Conservation (phyloP, 768 basidiomycete species). For the Butyriboletus loyo region DNA sequence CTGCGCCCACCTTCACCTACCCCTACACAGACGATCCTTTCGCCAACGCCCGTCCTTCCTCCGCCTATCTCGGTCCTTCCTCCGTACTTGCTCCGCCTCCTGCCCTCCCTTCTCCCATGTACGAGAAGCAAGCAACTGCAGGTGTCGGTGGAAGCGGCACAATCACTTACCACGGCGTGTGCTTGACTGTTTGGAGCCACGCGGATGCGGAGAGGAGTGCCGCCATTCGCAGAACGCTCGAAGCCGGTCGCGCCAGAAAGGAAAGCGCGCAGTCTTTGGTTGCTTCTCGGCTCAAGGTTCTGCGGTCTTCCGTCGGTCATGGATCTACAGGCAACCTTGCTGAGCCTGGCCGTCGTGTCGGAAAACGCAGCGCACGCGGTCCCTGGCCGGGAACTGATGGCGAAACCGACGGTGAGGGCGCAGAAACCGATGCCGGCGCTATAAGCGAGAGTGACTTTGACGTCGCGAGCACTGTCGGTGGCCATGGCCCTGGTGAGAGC, state of each 20-base stretch:
- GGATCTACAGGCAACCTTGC: slow-evolving; percentile 40
- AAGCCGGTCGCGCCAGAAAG: slow-evolving; percentile 73
- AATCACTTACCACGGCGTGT: slow-evolving; percentile 85
- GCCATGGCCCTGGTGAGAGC: slow-evolving; percentile 83
- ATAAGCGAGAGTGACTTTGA: slow-evolving; percentile 88
- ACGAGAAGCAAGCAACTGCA: slow-evolving; percentile 26
- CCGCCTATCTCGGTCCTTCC: slow-evolving; percentile 79
- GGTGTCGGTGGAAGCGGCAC: slow-evolving; percentile 39
- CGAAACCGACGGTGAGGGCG: slow-evolving; percentile 78
- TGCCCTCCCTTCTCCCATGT: slow-evolving; percentile 25
- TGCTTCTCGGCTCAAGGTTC: slow-evolving; percentile 61
- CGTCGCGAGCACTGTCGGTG: slow-evolving; percentile 67
- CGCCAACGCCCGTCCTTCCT: slow-evolving; percentile 62
- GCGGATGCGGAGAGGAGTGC: slow-evolving; percentile 84
- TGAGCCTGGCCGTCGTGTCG: slow-evolving; percentile 60
- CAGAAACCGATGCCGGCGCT: slow-evolving; percentile 63
- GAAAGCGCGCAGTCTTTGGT: slow-evolving; percentile 76
- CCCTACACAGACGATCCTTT: slow-evolving; percentile 78
- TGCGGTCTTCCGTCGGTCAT: slow-evolving; percentile 51
- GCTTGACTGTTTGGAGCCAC: slow-evolving; percentile 93
- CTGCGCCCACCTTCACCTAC: slow-evolving; percentile 63
- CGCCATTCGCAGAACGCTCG: slow-evolving; percentile 81
- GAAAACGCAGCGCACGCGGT: slow-evolving; percentile 59
- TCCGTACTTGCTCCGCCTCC: slow-evolving; percentile 48
- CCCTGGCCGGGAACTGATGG: slow-evolving; percentile 66